These are phyloP conservation scores for Vitis rotundifolia DNA, from an alignment of 164 flowering plant species.

Conservation along the genomic window DNA sequence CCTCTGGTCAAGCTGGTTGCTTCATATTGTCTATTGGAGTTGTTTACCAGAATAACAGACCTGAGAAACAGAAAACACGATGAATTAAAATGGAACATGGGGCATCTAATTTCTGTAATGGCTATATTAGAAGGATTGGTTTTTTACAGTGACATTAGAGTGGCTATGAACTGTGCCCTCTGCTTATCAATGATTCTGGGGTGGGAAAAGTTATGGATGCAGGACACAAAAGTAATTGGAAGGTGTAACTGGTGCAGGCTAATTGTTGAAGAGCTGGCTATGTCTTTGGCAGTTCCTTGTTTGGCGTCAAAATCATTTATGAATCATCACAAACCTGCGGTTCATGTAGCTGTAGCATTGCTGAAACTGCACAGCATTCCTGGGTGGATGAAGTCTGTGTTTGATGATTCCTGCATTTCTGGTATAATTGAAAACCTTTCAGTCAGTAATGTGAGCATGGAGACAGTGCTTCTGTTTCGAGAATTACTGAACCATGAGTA, in stretches of 20 bases:
- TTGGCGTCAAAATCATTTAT: slow-evolving; percentile 56
- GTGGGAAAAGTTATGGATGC: slow-evolving; percentile 50
- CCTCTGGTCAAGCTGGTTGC: slow-evolving; percentile 69
- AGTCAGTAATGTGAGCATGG: slow-evolving; percentile 47
- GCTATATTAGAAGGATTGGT: slow-evolving; percentile 71
- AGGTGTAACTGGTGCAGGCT: slow-evolving; percentile 69
- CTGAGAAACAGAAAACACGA: slow-evolving; percentile 29
- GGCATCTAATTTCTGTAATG: slow-evolving; percentile 51
- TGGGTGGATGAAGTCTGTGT: slow-evolving; percentile 68
- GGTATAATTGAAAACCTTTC: slow-evolving; percentile 62
- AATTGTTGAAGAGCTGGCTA: slow-evolving; percentile 73
- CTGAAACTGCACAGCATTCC: slow-evolving; percentile 52
- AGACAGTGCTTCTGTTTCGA: slow-evolving; percentile 58
- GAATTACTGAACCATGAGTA: slow-evolving; percentile 47
- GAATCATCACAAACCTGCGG: slow-evolving; percentile 65
- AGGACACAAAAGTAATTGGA: slow-evolving; percentile 20
- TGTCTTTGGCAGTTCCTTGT: slow-evolving; percentile 67
- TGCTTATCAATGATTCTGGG: slow-evolving; percentile 61
- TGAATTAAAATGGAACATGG: slow-evolving; percentile 38
- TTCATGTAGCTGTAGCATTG: slow-evolving; percentile 57
- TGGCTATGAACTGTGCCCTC: slow-evolving; percentile 68
- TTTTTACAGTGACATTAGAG: slow-evolving; percentile 52
- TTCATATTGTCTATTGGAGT: slow-evolving; percentile 74
- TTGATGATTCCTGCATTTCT: slow-evolving; percentile 60
- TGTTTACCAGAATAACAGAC: slow-evolving; percentile 50